phyloP scores from a whole-genome alignment of 768 basidiomycete species.

The Galerina marginata region DNA sequence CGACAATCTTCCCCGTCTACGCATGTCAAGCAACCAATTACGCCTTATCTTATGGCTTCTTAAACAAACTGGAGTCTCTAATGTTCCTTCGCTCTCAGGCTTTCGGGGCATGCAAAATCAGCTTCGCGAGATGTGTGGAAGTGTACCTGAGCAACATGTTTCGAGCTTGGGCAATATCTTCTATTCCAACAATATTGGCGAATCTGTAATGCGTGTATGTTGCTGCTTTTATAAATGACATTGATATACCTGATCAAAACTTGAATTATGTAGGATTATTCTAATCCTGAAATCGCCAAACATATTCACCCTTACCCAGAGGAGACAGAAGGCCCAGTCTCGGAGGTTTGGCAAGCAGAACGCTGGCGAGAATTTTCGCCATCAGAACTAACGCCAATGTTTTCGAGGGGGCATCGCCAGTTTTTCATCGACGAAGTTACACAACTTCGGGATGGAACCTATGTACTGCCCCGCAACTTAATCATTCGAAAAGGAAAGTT shows the following conservation, averaged over 20 bases:
- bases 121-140: slow-evolving; percentile 4
- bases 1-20: slow-evolving; percentile 29
- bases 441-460: not conserved
- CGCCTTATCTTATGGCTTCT: slow-evolving; percentile 26
- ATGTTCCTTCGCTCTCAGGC: slow-evolving; percentile 25
- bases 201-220: not conserved
- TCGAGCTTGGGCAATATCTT: slow-evolving; percentile 10
- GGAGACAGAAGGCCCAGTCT: slow-evolving; percentile 8
- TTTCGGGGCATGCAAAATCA: slow-evolving; percentile 21
- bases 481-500: slow-evolving; percentile 4
- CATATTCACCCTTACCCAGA: slow-evolving; percentile 21
- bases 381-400: slow-evolving; percentile 19
- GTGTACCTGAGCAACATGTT: not conserved
- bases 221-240: not conserved
- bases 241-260: not conserved
- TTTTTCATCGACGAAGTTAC: slow-evolving; percentile 19
- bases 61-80: slow-evolving; percentile 16
- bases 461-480: slow-evolving; percentile 14
- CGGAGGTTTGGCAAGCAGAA: slow-evolving; percentile 20
- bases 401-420: not conserved
- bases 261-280: slow-evolving; percentile 8
- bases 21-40: slow-evolving; percentile 24
- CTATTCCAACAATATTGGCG: slow-evolving; percentile 7
- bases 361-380: slow-evolving; percentile 19
- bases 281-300: slow-evolving; percentile 19